These are phyloP conservation scores for Nannizziopsis barbatae DNA, from an alignment of 2,329 filamentous ascomycete genomes.

Conservation along the genomic window DNA sequence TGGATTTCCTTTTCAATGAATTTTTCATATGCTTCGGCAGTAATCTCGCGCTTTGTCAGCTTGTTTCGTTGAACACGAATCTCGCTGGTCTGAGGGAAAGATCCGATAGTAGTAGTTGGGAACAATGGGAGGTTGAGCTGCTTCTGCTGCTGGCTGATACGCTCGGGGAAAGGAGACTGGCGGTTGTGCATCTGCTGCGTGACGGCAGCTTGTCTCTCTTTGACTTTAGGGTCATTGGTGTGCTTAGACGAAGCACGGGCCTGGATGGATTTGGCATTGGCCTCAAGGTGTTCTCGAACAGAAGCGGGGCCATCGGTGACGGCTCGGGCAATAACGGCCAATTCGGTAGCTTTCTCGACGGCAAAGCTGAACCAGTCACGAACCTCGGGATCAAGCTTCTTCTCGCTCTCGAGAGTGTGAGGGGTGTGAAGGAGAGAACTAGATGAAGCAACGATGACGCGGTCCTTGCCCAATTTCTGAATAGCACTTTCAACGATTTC, in stretches of 20 bases:
- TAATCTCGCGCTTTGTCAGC: conserved; percentile 98
- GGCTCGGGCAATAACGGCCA: conserved; percentile 90
- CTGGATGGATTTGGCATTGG: conserved; percentile 90
- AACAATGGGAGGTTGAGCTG: conserved; percentile 90
- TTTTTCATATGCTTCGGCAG: conserved; percentile 81
- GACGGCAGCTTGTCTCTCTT: conserved; percentile 87
- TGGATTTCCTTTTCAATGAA: conserved; percentile 99
- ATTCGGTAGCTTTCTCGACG: conserved; percentile 81
- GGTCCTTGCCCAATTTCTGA: conserved; percentile 93
- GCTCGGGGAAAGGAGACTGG: conserved; percentile 73
- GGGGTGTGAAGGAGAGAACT: conserved; percentile 97
- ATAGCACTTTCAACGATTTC: conserved; percentile 80
- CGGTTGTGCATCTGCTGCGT: conserved; percentile 78
- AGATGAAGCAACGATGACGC: conserved; percentile 92
- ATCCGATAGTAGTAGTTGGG: conserved; percentile 98
- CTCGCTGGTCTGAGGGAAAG: conserved; percentile 98
- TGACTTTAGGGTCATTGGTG: conserved; percentile 95
- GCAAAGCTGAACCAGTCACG: conserved; percentile 99
- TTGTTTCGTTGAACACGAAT: conserved; percentile 95
- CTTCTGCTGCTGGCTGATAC: conserved; percentile 81
- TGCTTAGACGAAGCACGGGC: conserved; percentile 81
- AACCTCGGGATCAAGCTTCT: conserved; percentile 90
- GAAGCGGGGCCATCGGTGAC: conserved; percentile 83
- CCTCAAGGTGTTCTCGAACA: conserved; percentile 80
- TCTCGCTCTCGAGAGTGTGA: conserved; percentile 95